Evolutionary conservation across 257 asterid species (phyloP), one percentile per base, ranked within the genome.

Genomic region (Solanum gracilifrons): DNA sequence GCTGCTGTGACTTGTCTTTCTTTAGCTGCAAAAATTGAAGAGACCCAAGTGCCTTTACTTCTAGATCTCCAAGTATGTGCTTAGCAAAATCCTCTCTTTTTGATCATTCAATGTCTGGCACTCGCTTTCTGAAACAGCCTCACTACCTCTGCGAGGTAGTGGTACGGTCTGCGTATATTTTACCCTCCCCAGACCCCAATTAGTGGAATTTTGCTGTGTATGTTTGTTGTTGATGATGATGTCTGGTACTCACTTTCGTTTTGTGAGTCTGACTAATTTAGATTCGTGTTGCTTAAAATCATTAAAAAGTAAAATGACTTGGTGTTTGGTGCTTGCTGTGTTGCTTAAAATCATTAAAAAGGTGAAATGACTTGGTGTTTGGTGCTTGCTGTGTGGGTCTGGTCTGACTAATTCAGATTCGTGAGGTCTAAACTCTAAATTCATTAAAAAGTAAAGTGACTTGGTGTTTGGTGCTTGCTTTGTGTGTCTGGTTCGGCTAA

Each of bases 21-120:
- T 89, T 90, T 95, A 86, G 97, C 98, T 92, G 97, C 98, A 2
- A 94, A 95, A 91, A 90, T 95, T 85, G 98, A 95, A 75, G 98
- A 95, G 90, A 90, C 92, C 69, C 90, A 88, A 88, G 98, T 92
- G 5, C 98, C 98, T 87, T 94, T 94, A 5, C 95, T 95, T 79
- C 35, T 94, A 73, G 96, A 95, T 87, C 90, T 95, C 88, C 98
- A 95, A 93, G 97, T 95, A 94, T 83, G 85, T 48, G 12, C 10
- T 80, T 29, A 29, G 0, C 68, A 46, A 80, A 27, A 18, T 80
- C 41, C 31, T 6, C 27, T 37, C 9, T 94, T 85, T 75, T 32
- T 32, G 3, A 4, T 33, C 43, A 33, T 4, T 68, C 4, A 10
- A 16, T 16, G 23, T 84, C n/a, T 36, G 77, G 16, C 18, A 20